Evolutionary conservation across 192 early-diverging fungal species (phyloP), one percentile per base, ranked within the genome.

Genomic region (Rhizophagus prolifer): DNA sequence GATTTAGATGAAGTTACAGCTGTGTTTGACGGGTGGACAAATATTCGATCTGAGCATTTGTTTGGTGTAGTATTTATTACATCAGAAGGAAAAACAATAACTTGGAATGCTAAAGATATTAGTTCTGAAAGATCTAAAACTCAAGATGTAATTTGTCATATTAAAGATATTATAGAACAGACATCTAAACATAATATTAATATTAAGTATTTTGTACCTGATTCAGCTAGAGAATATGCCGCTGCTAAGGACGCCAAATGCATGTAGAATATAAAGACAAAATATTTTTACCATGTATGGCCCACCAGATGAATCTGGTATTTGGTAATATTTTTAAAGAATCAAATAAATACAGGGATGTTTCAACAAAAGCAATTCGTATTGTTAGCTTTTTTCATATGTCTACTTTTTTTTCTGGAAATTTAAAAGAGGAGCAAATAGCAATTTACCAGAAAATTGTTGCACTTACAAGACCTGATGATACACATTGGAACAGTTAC

Each of bases 161-260:
- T 70, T 36, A 68, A 54, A 70, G 44, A 44, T 50, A 70, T 70
- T 44, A 70, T 54, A 25, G n/a, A 70, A 47, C n/a, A 70, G 9
- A 50, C 46, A 25, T 10, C 41, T 47, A 25, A 70, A 50, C 23
- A 70, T 44, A 26, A 26, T 44, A 70, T 70, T 16, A 70, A 58
- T 1, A 70, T 70, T 30, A 70, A 70, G 41, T 70, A 28, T 54
- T 70, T 25, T 70, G 69, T 70, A 26, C 58, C 26, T 58, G 23
- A 70, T 26, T 70, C 47, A n/a, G 69, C 69, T 58, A 26, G 46
- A 10, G 46, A 70, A 26, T 70, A 70, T 68, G 66, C 36, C 23
- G 36, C 66, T 36, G 64, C 41, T n/a, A 44, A 25, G 23, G 12
- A 16, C 23, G 25, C 25, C 8, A 70, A 50, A 25, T 70, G 25